phyloP scores from a whole-genome alignment of 2,329 filamentous ascomycete genomes.

The Pseudocercospora eumusae region DNA sequence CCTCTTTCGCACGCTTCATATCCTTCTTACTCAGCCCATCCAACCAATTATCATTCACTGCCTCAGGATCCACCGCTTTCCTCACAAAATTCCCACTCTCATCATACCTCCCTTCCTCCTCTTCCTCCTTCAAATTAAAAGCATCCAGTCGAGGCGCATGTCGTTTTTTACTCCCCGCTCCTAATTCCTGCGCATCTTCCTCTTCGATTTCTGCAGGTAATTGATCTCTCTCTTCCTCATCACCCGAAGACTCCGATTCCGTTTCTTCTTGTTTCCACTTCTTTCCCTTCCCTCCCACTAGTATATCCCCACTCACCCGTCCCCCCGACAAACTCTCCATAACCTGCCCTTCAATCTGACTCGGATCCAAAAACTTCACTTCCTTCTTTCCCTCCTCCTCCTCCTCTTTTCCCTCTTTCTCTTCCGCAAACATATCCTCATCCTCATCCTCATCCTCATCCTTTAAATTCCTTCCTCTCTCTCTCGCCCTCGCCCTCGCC shows the following conservation, averaged over 20 bases:
- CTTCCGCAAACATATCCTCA: conserved; percentile 88
- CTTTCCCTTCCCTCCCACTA: conserved; percentile 58
- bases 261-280: conserved; percentile 33
- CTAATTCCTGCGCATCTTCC: conserved; percentile 83
- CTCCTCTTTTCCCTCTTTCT: conserved; percentile 57
- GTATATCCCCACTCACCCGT: conserved; percentile 62
- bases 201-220: conserved; percentile 59
- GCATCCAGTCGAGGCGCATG: conserved; percentile 93
- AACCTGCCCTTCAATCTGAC: conserved; percentile 79
- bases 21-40: conserved; percentile 92
- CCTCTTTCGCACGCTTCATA: conserved; percentile 82
- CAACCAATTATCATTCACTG: conserved; percentile 88
- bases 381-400: conserved; percentile 59
- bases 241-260: conserved; percentile 46
- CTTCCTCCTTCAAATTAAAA: conserved; percentile 88
- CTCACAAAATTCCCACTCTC: conserved; percentile 87
- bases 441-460: conserved; percentile 67
- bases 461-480: conserved; percentile 46
- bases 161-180: conserved; percentile 84
- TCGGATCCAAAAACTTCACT: conserved; percentile 60
- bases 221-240: conserved; percentile 67
- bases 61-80: conserved; percentile 84
- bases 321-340: conserved; percentile 71
- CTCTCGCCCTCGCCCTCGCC: conserved; percentile 49
- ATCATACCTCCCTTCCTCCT: conserved; percentile 92